A percentile compares a stretch with the other conserved stretches of the same genome.
phyloP scores from a whole-genome alignment of 2,329 filamentous ascomycete genomes.

The Alternaria dauci region DNA sequence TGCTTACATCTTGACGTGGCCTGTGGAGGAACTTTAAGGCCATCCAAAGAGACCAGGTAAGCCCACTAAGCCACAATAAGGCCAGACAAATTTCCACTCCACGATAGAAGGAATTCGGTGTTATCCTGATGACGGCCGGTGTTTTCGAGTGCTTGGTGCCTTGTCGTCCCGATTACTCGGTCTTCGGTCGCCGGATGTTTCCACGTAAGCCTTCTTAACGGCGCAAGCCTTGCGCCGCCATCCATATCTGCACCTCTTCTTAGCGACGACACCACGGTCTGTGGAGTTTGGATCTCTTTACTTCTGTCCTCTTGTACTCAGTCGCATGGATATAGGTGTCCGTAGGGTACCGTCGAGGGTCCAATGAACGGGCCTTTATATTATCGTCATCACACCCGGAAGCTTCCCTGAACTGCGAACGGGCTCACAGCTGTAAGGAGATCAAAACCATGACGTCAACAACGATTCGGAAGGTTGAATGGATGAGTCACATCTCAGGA shows the following conservation, averaged over 20 bases:
- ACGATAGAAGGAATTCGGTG: not conserved
- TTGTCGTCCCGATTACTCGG: not conserved
- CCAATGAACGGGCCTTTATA: not conserved
- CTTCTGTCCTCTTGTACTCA: not conserved
- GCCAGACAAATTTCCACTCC: not conserved
- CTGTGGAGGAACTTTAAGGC: conserved; percentile 1
- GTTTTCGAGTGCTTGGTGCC: not conserved
- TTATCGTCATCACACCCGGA: not conserved
- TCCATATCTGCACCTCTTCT: not conserved
- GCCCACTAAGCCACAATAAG: not conserved
- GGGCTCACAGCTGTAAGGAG: not conserved
- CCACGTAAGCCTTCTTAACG: not conserved
- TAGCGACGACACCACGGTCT: not conserved
- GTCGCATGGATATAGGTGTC: not conserved
- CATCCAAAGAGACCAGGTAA: not conserved
- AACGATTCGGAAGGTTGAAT: not conserved
- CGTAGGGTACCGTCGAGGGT: not conserved
- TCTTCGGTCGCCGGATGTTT: not conserved
- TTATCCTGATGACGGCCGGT: not conserved
- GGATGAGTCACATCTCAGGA: not conserved
- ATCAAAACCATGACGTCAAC: not conserved
- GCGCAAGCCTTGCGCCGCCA: not conserved
- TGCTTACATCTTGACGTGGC: not conserved
- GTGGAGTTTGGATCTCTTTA: not conserved
- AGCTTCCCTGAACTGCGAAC: no score